Conservation (phyloP, 306 rosid species). For the Ochetophila trinervis region DNA sequence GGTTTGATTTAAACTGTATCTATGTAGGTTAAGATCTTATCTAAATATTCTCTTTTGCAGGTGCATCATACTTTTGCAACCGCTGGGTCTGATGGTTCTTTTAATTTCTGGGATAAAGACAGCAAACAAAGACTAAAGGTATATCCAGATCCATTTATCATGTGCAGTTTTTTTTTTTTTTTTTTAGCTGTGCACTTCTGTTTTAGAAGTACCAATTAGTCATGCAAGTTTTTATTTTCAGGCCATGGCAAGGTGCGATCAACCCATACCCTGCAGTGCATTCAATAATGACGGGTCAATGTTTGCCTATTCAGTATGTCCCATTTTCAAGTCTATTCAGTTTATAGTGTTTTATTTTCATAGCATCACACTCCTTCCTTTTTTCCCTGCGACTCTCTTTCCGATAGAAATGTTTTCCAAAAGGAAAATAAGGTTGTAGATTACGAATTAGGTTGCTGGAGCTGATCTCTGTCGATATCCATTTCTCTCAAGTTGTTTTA, state of each 20-base stretch:
- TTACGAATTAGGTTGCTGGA: no score
- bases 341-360: not conserved
- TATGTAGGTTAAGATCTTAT: constrained; percentile 17
- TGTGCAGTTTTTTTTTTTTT: not conserved
- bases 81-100: constrained; percentile 85
- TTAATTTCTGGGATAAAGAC: constrained; percentile 88
- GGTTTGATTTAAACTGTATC: not conserved
- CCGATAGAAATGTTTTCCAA: no score
- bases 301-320: constrained; percentile 61
- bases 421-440: no score
- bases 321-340: not conserved
- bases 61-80: constrained; percentile 82
- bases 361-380: not conserved
- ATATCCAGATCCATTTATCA: not conserved
- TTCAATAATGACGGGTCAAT: constrained; percentile 83
- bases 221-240: constrained; percentile 22
- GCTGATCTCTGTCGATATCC: no score
- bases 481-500: no score
- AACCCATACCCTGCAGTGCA: constrained; percentile 77
- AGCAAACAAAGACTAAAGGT: constrained; percentile 89
- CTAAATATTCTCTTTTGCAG: constrained; percentile 36
- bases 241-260: constrained; percentile 74
- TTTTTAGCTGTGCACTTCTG: not conserved
- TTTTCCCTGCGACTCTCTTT: not conserved
- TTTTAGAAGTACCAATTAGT: no score